Evolutionary conservation across 2,329 filamentous ascomycete genomes (phyloP).

Genomic region (Aspergillus sp.): DNA sequence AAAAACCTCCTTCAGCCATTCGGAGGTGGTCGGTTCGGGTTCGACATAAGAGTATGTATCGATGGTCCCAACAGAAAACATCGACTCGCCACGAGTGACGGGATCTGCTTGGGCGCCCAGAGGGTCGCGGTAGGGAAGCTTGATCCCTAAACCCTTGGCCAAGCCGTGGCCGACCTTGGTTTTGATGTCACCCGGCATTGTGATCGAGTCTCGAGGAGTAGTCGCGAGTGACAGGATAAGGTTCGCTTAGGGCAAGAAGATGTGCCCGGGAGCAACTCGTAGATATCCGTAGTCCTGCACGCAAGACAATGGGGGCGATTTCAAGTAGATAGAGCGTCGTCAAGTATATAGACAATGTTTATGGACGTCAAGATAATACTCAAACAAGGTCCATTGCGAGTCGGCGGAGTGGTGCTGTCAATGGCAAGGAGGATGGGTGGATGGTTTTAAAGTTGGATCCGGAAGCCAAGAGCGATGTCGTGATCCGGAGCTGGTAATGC

Average conservation of each 20-base stretch:
- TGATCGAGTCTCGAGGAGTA: constrained; percentile 4
- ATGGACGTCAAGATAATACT: constrained; percentile 3
- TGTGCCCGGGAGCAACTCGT: neutral
- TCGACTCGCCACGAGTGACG: constrained; percentile 74
- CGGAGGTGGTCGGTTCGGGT: constrained; percentile 69
- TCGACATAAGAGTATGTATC: constrained; percentile 84
- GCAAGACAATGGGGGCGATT: neutral
- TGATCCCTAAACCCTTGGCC: constrained; percentile 80
- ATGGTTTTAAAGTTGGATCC: constrained; percentile 16
- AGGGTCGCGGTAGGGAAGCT: constrained; percentile 66
- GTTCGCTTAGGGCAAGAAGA: neutral
- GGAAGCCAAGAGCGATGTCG: constrained; percentile 28
- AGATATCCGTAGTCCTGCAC: neutral
- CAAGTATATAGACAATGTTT: neutral
- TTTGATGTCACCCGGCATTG: constrained; percentile 34
- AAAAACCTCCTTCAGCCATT: constrained; percentile 66
- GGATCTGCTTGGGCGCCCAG: constrained; percentile 55
- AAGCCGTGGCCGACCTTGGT: constrained; percentile 68
- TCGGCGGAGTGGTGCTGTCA: constrained; percentile 8
- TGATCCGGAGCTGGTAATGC: constrained; percentile 24
- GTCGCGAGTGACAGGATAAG: neutral
- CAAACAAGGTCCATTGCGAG: constrained; percentile 14
- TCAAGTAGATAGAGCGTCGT: neutral
- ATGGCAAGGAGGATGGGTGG: constrained; percentile 6
- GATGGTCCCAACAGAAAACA: constrained; percentile 69